Percentiles rank a stretch among this genome's conserved stretches.
Evolutionary conservation across 2,329 filamentous ascomycete species (phyloP).

Genomic region (Thyridium curvatum): DNA sequence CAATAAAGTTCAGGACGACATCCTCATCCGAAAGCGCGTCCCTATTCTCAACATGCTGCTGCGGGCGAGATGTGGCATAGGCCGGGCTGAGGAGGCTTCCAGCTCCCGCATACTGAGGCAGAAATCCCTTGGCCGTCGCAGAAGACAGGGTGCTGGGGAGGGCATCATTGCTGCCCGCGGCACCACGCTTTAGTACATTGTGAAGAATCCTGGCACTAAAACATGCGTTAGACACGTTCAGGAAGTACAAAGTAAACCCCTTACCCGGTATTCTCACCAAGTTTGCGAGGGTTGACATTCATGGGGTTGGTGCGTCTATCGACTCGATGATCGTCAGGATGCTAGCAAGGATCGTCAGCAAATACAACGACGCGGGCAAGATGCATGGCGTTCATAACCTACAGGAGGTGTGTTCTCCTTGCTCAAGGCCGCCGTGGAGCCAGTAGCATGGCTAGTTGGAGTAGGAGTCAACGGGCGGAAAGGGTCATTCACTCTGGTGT

Average conservation of each 20-base stretch:
- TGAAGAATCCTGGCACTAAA: conserved; percentile 37
- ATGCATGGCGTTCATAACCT: neutral
- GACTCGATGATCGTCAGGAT: too few species aligned
- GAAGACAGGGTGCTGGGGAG: conserved; percentile 38
- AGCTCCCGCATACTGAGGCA: conserved; percentile 18
- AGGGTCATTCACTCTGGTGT: neutral
- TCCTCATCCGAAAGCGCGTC: too few species aligned
- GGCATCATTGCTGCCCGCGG: conserved; percentile 27
- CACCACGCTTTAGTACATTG: conserved; percentile 42
- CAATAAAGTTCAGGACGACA: too few species aligned
- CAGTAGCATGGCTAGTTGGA: neutral
- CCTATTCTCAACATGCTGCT: too few species aligned
- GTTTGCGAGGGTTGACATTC: too few species aligned
- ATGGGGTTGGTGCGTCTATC: conserved; percentile 1
- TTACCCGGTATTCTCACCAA: conserved; percentile 4
- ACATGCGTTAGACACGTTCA: neutral
- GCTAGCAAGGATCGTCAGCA: too few species aligned
- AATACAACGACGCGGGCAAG: too few species aligned
- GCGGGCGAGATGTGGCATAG: too few species aligned
- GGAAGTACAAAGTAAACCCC: neutral
- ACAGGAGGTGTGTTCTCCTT: conserved; percentile 2
- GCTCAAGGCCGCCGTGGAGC: neutral
- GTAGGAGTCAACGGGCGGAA: conserved; percentile 4
- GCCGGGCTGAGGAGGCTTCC: conserved; percentile 6
- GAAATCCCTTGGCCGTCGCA: conserved; percentile 43